Base-by-base conservation (phyloP, 495 filamentous ascomycete genomes). In the Aspergillus avenaceus region DNA sequence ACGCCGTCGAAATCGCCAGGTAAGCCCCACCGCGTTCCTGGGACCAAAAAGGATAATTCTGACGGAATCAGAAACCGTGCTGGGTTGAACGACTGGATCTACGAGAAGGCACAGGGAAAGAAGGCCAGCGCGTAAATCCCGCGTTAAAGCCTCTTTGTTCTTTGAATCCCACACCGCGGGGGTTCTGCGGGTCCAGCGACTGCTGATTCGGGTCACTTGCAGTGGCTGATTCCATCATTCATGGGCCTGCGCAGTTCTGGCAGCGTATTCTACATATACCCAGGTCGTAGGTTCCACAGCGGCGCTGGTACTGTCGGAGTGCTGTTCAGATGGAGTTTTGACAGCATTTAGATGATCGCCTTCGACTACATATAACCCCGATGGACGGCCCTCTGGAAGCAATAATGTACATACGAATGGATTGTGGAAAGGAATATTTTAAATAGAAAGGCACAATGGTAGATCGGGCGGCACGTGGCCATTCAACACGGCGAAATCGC, bases 21-120 rank as follows among this genome's bases (percentile, higher is more conserved):
- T 89, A 62, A 56, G 72, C 55, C 12, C 25, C 5, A 7, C 9
- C 14, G 45, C 9, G 18, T 21, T 5, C 1, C 37, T 6, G 16
- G 2, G 14, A 6, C 23, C 28, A 18, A 8, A 18, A 25, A 14
- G 29, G 12, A 19, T 38, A 18, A 22, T 18, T 42, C 49, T 62
- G 23, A 65, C 47, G 47, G 29, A 12, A 12, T 19, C 41, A 85
- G 92, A 64, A 99, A 99, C 69, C 81, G 83, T 27, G 77, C 79
- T 23, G 91, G 91, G 28, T 72, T 98, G 44, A 98, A 98, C 60
- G 93, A 98, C 66, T 98, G 93, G 93, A 79, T 97, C 48, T 91
- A 90, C 62, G 91, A 97, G 71, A 78, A 86, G 58, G 78, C 77
- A 22, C 78, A 86, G 27, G 70, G 70, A 45, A 56, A 65, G 41